Percentiles rank a stretch among this genome's conserved stretches.
phyloP scores from a whole-genome alignment of 345 rosid genomes.

The Murraya koenigii region DNA sequence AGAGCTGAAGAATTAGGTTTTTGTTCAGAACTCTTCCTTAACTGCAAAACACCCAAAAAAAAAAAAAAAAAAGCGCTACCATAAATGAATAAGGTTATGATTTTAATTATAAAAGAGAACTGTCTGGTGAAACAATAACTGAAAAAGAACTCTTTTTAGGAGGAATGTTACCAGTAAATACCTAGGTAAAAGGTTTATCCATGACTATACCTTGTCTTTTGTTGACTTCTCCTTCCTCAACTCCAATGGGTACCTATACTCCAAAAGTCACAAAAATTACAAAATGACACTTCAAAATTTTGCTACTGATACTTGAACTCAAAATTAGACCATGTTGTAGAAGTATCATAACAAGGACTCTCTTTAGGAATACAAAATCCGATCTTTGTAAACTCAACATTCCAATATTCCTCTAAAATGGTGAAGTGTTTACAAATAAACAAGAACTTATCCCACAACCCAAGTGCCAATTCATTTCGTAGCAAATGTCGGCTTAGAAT shows the following conservation, averaged over 20 bases:
- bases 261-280: slow-evolving; percentile 12
- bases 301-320: background rate
- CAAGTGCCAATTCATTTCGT: background rate
- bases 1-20: slow-evolving; percentile 28
- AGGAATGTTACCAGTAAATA: background rate
- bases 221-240: slow-evolving; percentile 85
- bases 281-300: background rate
- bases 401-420: background rate
- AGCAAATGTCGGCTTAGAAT: slow-evolving; percentile 2
- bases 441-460: slow-evolving; percentile 1
- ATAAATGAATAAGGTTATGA: background rate
- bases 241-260: slow-evolving; percentile 86
- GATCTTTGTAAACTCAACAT: background rate
- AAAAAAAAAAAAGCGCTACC: background rate
- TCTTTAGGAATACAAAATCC: background rate
- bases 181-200: slow-evolving; percentile 2
- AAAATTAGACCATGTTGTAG: background rate
- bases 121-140: background rate
- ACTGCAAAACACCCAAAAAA: slow-evolving; percentile 45
- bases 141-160: background rate
- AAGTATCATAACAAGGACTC: background rate
- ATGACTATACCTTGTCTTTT: slow-evolving; percentile 70
- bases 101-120: background rate
- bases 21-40: slow-evolving; percentile 50
- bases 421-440: background rate